Evolutionary conservation across 192 early-diverging fungal genomes (phyloP), one percentile per base, ranked within the genome.

Genomic region (Neocallimastix lanati): DNA sequence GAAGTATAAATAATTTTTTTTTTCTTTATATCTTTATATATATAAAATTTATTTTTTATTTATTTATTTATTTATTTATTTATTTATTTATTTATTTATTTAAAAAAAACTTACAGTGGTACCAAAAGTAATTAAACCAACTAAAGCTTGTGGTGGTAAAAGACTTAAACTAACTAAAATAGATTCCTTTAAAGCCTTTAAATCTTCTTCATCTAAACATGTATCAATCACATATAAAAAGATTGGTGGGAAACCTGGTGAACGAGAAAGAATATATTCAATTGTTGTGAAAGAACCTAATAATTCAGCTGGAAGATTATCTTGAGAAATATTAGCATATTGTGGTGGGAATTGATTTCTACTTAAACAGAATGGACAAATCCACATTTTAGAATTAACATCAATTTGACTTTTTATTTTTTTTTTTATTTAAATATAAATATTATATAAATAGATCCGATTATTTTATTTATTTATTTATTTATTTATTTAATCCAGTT

Each of bases 171-270:
- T 92, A 79, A 96, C 92, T 30, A 99, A 91, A 28, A 99, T 82
- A 11, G 96, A 90, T 82, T 98, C 96, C 86, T 97, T 97, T 35
- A 99, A 86, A 1, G 95, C 95, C 87, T 97, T 95, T 78, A 99
- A 88, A 86, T 99, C 96, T 4, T 94, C 93, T 37, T 97, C 95
- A 37, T 96, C 94, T 27, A 99, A 83, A 82, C 97, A 99, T 4
- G 96, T 98, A 84, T 99, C 97, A 76, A 99, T 95, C 18, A 98
- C 93, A 84, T 92, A 99, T 80, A 99, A 85, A 81, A 99, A 99
- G 79, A 99, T 92, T 15, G 97, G 97, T 29, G 97, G 96, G 28
- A 84, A 29, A 21, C 92, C 87, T 21, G 40, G 40, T 37, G 92
- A 91, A 76, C 96, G 91, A 78, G 91, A 89, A 79, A 99, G 87